Evolutionary conservation across 371 early-diverging fungal species (phyloP).

Genomic region (Synchytrium microbalum): DNA sequence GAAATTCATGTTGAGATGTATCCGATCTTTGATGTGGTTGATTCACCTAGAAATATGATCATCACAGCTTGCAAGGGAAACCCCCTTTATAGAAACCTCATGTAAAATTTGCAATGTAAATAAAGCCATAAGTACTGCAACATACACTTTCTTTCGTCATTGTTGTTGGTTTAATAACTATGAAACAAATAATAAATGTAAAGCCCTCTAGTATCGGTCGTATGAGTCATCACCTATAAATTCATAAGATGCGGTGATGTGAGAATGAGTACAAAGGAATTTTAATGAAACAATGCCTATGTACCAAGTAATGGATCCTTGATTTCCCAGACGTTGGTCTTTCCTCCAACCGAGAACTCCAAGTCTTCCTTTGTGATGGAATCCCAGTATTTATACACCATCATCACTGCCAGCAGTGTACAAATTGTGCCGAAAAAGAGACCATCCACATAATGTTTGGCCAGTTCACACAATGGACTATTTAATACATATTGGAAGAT

Average conservation of each 20-base stretch:
- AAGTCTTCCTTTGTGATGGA: slow-evolving; percentile 96
- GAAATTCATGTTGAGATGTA: slow-evolving; percentile 17
- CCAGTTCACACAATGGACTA: slow-evolving; percentile 67
- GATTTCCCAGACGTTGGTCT: slow-evolving; percentile 86
- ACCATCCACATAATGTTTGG: slow-evolving; percentile 94
- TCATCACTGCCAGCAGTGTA: slow-evolving; percentile 92
- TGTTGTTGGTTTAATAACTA: too few species aligned
- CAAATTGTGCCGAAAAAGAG: slow-evolving; percentile 89
- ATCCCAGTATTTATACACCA: slow-evolving; percentile 99
- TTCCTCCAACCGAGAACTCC: slow-evolving; percentile 90
- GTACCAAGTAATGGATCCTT: slow-evolving; percentile 59
- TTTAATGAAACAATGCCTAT: neutral
- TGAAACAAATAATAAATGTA: too few species aligned
- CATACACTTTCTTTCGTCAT: too few species aligned
- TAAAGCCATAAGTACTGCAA: too few species aligned
- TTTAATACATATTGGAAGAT: slow-evolving; percentile 73
- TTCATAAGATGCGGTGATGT: neutral
- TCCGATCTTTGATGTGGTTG: slow-evolving; percentile 44
- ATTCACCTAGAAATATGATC: slow-evolving; percentile 50
- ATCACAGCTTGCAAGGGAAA: slow-evolving; percentile 34
- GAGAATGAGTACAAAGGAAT: too few species aligned
- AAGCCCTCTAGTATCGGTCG: neutral
- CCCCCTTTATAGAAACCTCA: too few species aligned
- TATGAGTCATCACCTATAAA: neutral
- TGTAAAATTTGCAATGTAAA: too few species aligned